Conservation (phyloP, 2,329 filamentous ascomycete genomes). For the Aspergillus sp. region DNA sequence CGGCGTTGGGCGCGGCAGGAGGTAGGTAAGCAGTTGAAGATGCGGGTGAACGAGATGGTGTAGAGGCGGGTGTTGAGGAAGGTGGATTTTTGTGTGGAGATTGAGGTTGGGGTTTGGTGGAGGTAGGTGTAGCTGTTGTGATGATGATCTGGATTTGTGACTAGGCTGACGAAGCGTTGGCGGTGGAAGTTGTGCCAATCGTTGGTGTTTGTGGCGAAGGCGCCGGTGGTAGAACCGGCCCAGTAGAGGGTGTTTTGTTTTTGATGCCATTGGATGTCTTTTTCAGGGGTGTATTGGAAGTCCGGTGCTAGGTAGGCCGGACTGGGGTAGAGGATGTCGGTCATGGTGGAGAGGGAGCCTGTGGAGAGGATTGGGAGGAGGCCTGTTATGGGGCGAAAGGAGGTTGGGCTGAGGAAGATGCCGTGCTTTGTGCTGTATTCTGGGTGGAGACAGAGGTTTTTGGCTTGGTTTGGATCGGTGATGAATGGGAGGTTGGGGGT, state of each 20-base stretch:
- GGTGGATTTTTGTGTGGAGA: neutral
- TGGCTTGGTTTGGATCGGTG: neutral
- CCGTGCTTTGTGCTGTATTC: constrained; percentile 16
- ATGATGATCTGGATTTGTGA: constrained; percentile 15
- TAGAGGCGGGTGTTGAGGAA: constrained; percentile 18
- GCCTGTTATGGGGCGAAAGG: constrained; percentile 22
- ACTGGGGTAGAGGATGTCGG: constrained; percentile 56
- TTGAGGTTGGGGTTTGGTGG: neutral
- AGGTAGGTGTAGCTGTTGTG: constrained; percentile 8
- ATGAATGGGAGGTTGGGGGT: constrained; percentile 13
- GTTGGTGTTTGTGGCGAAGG: constrained; percentile 24
- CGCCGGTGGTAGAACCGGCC: constrained; percentile 60
- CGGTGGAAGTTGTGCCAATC: constrained; percentile 21
- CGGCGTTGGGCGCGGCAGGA: constrained; percentile 17
- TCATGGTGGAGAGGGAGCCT: constrained; percentile 24
- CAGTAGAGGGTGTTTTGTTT: constrained; percentile 59
- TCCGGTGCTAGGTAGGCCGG: constrained; percentile 49
- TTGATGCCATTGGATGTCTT: constrained; percentile 52
- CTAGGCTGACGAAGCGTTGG: constrained; percentile 22
- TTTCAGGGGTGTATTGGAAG: constrained; percentile 44
- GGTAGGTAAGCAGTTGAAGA: constrained; percentile 19
- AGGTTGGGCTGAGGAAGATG: constrained; percentile 12
- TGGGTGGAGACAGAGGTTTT: constrained; percentile 14
- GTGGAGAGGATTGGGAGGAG: constrained; percentile 27
- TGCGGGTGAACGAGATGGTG: constrained; percentile 21